These are phyloP conservation scores for Daldinia bambusicola DNA, from an alignment of 495 filamentous ascomycete species.

Conservation along the genomic window DNA sequence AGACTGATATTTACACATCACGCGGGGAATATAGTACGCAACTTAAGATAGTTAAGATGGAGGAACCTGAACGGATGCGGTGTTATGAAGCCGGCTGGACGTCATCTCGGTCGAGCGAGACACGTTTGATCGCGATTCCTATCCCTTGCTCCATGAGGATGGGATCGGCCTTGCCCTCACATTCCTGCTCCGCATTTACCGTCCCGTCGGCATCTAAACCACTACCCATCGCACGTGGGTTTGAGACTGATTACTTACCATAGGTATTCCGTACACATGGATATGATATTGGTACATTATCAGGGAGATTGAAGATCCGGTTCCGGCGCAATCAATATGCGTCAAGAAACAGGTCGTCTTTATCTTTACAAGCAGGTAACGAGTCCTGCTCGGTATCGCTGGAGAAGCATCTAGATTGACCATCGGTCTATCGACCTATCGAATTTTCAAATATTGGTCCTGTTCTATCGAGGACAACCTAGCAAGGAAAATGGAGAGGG, in stretches of 20 bases:
- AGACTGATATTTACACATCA: neutral
- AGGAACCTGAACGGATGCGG: constrained; percentile 20
- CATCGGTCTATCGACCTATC: constrained; percentile 8
- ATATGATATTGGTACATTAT: neutral
- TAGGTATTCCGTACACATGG: neutral
- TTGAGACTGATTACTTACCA: neutral
- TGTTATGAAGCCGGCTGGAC: constrained; percentile 11
- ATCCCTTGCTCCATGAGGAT: constrained; percentile 23
- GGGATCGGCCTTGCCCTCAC: neutral
- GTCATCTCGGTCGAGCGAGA: neutral
- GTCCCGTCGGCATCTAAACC: constrained; percentile 5
- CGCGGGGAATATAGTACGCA: neutral
- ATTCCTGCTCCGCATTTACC: constrained; percentile 13
- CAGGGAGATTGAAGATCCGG: neutral
- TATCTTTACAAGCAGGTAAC: neutral
- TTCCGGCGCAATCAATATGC: neutral
- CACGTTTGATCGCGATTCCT: constrained; percentile 7
- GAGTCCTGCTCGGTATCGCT: neutral
- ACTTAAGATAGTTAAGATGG: neutral
- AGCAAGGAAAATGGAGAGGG: constrained; percentile 9
- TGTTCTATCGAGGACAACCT: neutral
- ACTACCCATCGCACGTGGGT: constrained; percentile 5
- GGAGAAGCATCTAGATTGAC: constrained; percentile 13
- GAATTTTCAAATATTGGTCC: constrained; percentile 6
- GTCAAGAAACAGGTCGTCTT: neutral